phyloP scores from a whole-genome alignment of 2,329 filamentous ascomycete genomes.

The Hypoxylon sp. region DNA sequence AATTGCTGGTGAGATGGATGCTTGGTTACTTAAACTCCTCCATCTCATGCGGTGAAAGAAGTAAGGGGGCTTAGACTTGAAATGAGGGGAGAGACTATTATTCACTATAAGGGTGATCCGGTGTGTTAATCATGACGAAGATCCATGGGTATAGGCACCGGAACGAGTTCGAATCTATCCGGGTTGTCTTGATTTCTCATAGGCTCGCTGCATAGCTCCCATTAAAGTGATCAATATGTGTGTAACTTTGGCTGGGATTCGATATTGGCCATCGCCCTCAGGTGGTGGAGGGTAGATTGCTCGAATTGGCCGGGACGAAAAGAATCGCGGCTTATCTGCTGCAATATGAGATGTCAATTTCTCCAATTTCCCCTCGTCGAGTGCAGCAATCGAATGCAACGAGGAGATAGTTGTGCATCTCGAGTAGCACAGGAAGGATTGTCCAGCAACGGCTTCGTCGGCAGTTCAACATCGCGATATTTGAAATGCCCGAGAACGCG shows the following conservation, averaged over 20 bases:
- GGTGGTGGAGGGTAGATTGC: conserved; percentile 32
- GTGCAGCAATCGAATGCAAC: conserved; percentile 39
- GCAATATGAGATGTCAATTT: conserved; percentile 44
- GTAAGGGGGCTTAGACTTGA: conserved; percentile 14
- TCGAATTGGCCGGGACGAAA: conserved; percentile 41
- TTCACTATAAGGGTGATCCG: neutral
- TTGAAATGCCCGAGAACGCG: conserved; percentile 9
- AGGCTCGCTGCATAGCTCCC: conserved; percentile 29
- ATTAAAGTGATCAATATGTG: conserved; percentile 9
- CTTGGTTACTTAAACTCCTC: neutral
- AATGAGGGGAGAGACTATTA: conserved; percentile 6
- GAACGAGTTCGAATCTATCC: conserved; percentile 24
- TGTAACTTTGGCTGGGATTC: conserved; percentile 25
- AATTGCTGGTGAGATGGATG: neutral
- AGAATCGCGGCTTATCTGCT: conserved; percentile 34
- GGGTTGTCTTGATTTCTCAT: conserved; percentile 23
- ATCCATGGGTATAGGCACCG: conserved; percentile 24
- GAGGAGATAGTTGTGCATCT: conserved; percentile 40
- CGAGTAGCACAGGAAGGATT: conserved; percentile 40
- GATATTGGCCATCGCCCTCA: conserved; percentile 27
- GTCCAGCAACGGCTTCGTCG: conserved; percentile 41
- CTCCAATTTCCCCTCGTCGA: conserved; percentile 47
- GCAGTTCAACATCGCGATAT: conserved; percentile 43
- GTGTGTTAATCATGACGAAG: conserved; percentile 28
- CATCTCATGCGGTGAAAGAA: conserved; percentile 4